Conservation (phyloP, 2,329 filamentous ascomycete species). For the Venturia pyrina region DNA sequence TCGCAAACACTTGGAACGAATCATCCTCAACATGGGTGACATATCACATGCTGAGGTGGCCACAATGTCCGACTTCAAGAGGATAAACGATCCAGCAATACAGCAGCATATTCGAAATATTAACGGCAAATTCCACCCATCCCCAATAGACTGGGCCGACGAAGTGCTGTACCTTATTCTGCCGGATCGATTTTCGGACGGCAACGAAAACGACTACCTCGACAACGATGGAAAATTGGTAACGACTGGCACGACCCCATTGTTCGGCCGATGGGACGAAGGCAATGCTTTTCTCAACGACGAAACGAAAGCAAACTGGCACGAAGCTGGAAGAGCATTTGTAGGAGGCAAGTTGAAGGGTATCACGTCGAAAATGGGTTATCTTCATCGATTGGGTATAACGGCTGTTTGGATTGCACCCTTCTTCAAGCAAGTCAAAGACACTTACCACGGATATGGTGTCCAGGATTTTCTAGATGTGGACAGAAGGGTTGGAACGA, state of each 20-base stretch:
- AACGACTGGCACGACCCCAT: background rate
- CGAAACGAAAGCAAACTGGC: conserved; percentile 13
- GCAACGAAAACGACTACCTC: conserved; percentile 11
- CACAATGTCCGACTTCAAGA: background rate
- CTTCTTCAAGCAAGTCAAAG: conserved; percentile 18
- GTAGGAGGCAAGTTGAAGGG: conserved; percentile 18
- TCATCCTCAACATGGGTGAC: background rate
- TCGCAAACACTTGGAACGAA: background rate
- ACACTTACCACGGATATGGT: conserved; percentile 19
- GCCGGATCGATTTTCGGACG: conserved; percentile 19
- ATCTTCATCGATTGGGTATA: conserved; percentile 18
- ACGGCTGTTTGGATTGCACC: conserved; percentile 19
- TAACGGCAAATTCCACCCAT: conserved; percentile 11
- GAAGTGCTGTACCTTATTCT: conserved; percentile 18
- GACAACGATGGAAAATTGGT: conserved; percentile 6
- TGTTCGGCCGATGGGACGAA: conserved; percentile 10
- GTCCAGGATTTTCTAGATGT: conserved; percentile 18
- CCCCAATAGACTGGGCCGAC: conserved; percentile 18
- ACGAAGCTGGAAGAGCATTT: conserved; percentile 14
- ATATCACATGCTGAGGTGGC: background rate
- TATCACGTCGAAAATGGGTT: conserved; percentile 18
- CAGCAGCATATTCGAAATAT: background rate
- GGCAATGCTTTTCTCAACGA: conserved; percentile 11
- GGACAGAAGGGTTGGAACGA: conserved; percentile 18
- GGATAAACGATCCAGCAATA: conserved; percentile 1